phyloP scores from a whole-genome alignment of 441 rosid genomes.

The Croton laevigatus region DNA sequence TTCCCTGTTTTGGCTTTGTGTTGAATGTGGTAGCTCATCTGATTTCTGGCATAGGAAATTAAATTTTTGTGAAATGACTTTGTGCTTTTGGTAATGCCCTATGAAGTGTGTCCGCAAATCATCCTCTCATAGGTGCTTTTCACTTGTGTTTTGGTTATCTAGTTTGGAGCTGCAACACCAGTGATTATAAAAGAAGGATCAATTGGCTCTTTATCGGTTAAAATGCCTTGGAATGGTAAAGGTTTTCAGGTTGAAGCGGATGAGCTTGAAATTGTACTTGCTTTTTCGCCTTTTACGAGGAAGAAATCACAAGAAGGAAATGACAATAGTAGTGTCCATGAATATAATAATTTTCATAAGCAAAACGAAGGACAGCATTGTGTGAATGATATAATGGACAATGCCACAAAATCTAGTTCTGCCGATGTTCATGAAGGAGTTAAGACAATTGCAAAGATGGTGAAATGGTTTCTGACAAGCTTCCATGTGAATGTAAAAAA shows the following conservation, averaged over 20 bases:
- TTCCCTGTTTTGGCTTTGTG: not conserved
- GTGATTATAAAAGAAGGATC: constrained; percentile 94
- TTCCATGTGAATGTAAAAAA: constrained; percentile 73
- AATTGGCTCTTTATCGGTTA: constrained; percentile 72
- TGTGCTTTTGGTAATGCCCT: not conserved
- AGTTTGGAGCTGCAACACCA: constrained; percentile 65
- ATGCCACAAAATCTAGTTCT: constrained; percentile 38
- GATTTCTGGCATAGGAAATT: not conserved
- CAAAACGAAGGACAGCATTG: constrained; percentile 35
- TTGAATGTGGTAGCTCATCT: not conserved
- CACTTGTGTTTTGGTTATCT: constrained; percentile 22
- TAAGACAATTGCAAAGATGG: constrained; percentile 96
- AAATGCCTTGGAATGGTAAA: constrained; percentile 80
- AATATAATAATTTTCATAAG: constrained; percentile 32
- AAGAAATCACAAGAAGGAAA: constrained; percentile 29
- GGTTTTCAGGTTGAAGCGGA: constrained; percentile 92
- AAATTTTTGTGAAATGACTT: not conserved
- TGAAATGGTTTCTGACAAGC: constrained; percentile 87
- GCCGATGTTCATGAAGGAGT: constrained; percentile 96
- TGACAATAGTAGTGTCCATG: constrained; percentile 31
- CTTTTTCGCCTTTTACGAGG: constrained; percentile 52
- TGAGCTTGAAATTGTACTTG: constrained; percentile 85
- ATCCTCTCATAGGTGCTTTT: constrained; percentile 10
- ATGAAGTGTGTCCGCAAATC: not conserved
- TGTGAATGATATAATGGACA: constrained; percentile 39